Evolutionary conservation across 208 protist genomes (phyloP), one percentile per base, ranked within the genome.

Genomic region (Leishmania martiniquensis): DNA sequence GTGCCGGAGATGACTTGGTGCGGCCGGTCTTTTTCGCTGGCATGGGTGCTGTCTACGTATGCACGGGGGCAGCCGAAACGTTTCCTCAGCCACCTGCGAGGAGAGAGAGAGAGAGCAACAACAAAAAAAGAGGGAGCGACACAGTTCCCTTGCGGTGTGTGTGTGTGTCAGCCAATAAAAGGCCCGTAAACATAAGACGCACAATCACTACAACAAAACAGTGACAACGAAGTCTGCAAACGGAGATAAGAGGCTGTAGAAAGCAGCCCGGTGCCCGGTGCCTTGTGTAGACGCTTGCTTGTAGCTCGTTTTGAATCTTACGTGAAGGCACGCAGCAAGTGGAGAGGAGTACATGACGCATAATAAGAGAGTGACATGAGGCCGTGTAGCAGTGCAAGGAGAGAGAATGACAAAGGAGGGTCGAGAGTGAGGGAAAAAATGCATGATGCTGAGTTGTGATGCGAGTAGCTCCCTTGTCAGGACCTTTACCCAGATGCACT

Each of bases 11-110:
- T 12, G 81, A 76, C 63, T 87, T 88, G n/a, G 76, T 42, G 25
- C 78, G 62, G n/a, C 25, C n/a, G 17, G 83, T 59, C n/a, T 80
- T 82, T 73, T 88, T 91, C 22, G 85, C 52, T 4, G 85, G 80
- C 91, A 93, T 93, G 7, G 10, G 71, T 69, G 39, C 12, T 15
- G 12, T 69, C 65, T 69, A 69, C 39, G 44, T 69, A 0, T 32
- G 25, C n/a, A 47, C 25, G 3, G 37, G 13, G 2, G 25, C 25
- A 13, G 47, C 42, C 1, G 37, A 25, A 49, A 69, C 37, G 42
- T 47, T 51, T 1, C 42, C 65, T 51, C 42, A n/a, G 20, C 25
- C 20, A n/a, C 42, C 29, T 49, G 65, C n/a, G 32, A 57, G 34
- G 34, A 15, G 34, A 4, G 42, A 51, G n/a, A 54, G 1, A 13